These are phyloP conservation scores for Verbena officinalis DNA, from an alignment of 257 asterid genomes.

Conservation along the genomic window DNA sequence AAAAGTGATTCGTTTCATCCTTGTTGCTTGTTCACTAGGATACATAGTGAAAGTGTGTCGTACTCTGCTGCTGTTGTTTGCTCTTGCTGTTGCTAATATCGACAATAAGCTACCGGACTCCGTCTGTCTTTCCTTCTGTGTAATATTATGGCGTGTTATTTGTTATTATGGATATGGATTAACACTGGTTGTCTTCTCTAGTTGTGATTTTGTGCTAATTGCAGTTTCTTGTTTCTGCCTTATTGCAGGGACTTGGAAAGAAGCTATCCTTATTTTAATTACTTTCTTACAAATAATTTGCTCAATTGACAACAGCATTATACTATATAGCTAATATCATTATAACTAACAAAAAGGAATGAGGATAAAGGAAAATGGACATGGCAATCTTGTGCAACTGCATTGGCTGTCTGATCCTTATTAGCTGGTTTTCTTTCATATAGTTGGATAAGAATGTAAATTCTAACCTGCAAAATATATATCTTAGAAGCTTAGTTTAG, in stretches of 20 bases:
- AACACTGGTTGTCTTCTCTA: conserved; percentile 2
- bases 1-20: conserved; percentile 18
- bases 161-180: conserved; percentile 29
- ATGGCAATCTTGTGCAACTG: not conserved
- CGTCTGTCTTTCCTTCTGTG: conserved; percentile 6
- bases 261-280: not conserved
- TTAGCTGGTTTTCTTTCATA: not conserved
- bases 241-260: not conserved
- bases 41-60: not conserved
- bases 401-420: not conserved
- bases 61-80: not conserved
- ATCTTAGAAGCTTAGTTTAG: not conserved
- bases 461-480: not conserved
- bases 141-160: conserved; percentile 11
- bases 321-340: not conserved
- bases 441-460: not conserved
- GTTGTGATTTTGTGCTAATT: conserved; percentile 10
- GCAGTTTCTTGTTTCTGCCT: not conserved
- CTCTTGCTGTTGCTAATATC: conserved; percentile 2
- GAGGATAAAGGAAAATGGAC: not conserved
- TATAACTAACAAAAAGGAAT: not conserved
- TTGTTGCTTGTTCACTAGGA: not conserved
- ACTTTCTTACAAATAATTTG: not conserved
- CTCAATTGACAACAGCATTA: not conserved
- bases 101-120: not conserved